Percentiles rank a stretch among this genome's conserved stretches.
Conservation (phyloP, 805 yeast species). For the Komagataella pastoris region DNA sequence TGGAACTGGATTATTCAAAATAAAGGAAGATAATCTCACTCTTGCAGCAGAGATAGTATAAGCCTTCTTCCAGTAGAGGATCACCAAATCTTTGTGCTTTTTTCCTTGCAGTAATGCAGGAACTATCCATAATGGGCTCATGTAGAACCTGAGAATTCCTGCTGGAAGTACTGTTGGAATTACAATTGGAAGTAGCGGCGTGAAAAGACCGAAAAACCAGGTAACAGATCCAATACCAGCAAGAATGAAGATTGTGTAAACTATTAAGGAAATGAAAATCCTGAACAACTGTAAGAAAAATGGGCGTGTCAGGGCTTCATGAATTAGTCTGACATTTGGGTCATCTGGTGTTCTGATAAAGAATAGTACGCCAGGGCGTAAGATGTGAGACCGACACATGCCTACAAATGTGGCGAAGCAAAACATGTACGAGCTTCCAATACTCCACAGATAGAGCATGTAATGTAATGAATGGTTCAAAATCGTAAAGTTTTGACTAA, state of each 20-base stretch:
- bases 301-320: constrained; percentile 76
- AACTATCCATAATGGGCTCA: background rate
- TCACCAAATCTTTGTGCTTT: constrained; percentile 19
- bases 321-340: constrained; percentile 74
- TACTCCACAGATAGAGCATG: constrained; percentile 30
- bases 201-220: constrained; percentile 27
- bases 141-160: background rate
- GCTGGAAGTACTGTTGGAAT: background rate
- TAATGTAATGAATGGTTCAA: constrained; percentile 2
- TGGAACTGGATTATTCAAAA: constrained; percentile 46
- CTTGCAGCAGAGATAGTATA: constrained; percentile 41
- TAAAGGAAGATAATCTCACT: constrained; percentile 71
- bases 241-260: constrained; percentile 60
- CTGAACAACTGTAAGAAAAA: constrained; percentile 60
- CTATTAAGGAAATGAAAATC: constrained; percentile 56
- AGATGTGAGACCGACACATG: constrained; percentile 57
- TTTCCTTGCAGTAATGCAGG: background rate
- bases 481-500: background rate
- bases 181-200: constrained; percentile 9
- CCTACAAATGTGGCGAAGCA: constrained; percentile 78
- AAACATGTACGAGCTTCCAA: constrained; percentile 82
- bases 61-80: constrained; percentile 37
- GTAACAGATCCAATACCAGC: constrained; percentile 63
- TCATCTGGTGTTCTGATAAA: constrained; percentile 93
- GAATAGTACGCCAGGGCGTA: constrained; percentile 82